Percentiles rank a stretch among this genome's conserved stretches.
Conservation (phyloP, 1,139 yeast species). For the Taphrina betulina region DNA sequence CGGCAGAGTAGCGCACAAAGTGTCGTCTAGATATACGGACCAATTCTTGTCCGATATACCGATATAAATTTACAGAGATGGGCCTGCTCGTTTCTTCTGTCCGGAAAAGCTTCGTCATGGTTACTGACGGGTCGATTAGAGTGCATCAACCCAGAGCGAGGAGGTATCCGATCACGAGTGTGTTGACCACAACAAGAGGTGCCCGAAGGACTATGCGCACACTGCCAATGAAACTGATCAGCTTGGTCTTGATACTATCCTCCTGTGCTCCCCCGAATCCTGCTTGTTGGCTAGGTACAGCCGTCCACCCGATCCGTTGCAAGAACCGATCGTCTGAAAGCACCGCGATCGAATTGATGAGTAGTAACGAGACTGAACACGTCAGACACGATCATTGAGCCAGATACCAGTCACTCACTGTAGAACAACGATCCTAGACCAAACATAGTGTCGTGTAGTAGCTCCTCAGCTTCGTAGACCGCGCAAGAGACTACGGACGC, state of each 20-base stretch:
- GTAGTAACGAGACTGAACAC: constrained; percentile 49
- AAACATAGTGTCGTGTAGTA: constrained; percentile 54
- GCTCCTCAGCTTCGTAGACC: neutral
- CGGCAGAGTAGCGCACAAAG: no score
- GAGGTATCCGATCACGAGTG: constrained; percentile 68
- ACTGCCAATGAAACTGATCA: constrained; percentile 25
- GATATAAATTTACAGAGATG: no score
- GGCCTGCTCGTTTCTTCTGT: no score
- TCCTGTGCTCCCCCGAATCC: constrained; percentile 24
- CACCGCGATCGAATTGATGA: constrained; percentile 75
- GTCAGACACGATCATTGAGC: no score
- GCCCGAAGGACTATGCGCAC: constrained; percentile 43
- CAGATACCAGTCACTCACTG: constrained; percentile 47
- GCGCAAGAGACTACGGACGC: no score
- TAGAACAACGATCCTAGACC: constrained; percentile 71
- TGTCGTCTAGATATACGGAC: no score
- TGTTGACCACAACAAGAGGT: constrained; percentile 68
- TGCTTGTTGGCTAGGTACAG: constrained; percentile 7
- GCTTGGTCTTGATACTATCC: constrained; percentile 26
- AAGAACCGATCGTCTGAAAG: constrained; percentile 79
- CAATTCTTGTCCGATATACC: no score
- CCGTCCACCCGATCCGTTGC: constrained; percentile 50
- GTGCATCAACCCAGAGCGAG: no score
- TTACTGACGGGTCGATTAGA: no score
- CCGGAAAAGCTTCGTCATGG: no score